Evolutionary conservation across 83 land plant species (phyloP).

Genomic region (Picea mariana): DNA sequence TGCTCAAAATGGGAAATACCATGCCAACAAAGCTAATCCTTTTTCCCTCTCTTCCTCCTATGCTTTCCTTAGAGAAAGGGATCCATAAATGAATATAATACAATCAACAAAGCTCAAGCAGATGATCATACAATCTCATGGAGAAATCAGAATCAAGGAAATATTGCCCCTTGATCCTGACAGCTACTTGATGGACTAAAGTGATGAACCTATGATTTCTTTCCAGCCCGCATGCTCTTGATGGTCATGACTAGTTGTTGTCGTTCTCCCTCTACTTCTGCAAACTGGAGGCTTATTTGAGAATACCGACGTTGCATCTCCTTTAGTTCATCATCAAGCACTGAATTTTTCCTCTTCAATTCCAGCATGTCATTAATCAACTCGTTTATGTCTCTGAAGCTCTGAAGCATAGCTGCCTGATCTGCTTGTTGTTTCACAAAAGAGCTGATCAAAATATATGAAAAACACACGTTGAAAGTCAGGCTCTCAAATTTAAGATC

Average conservation of each 20-base stretch:
- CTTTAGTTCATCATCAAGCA: conserved; percentile 56
- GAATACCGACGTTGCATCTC: conserved; percentile 73
- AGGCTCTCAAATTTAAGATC: not conserved
- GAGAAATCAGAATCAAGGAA: not conserved
- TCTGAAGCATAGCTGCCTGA: conserved; percentile 58
- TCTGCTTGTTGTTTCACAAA: conserved; percentile 62
- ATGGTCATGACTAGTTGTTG: conserved; percentile 70
- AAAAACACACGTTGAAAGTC: not conserved
- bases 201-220: conserved; percentile 15
- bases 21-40: conserved; percentile 11
- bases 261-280: conserved; percentile 78
- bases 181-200: not conserved
- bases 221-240: conserved; percentile 46
- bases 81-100: conserved; percentile 7
- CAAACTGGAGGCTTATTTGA: conserved; percentile 70
- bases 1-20: conserved; percentile 4
- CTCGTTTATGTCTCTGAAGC: conserved; percentile 76
- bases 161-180: not conserved
- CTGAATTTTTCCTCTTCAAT: conserved; percentile 28
- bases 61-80: not conserved
- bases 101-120: conserved; percentile 11
- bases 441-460: conserved; percentile 38
- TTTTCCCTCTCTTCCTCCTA: not conserved
- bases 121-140: not conserved
- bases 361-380: conserved; percentile 72